phyloP scores from a whole-genome alignment of 2,329 filamentous ascomycete species.

The Mariannaea elegans region DNA sequence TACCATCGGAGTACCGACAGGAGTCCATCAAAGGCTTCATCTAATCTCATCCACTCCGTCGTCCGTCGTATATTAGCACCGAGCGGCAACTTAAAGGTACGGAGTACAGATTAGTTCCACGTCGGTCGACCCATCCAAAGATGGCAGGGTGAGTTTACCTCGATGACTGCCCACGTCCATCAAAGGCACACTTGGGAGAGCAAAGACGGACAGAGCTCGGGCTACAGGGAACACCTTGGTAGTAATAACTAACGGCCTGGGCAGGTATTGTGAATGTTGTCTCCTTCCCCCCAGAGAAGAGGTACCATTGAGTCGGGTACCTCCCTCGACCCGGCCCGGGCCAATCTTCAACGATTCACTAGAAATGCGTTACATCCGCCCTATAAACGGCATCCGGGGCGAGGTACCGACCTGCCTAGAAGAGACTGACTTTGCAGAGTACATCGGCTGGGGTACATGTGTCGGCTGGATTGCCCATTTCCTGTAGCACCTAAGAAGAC shows the following conservation, averaged over 20 bases:
- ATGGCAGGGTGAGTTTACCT: background rate
- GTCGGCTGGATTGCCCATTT: slow-evolving; percentile 2
- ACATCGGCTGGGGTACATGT: slow-evolving; percentile 10
- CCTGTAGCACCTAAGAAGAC: background rate
- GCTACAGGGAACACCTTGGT: background rate
- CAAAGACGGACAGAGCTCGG: slow-evolving; percentile 4
- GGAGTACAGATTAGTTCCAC: background rate
- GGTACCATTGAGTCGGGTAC: slow-evolving; percentile 29
- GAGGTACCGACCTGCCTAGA: slow-evolving; percentile 23
- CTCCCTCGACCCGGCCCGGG: slow-evolving; percentile 27
- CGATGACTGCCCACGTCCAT: background rate
- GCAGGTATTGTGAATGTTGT: slow-evolving; percentile 4
- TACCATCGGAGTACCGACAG: too few species aligned
- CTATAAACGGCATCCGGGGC: slow-evolving; percentile 11
- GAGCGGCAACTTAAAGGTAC: background rate
- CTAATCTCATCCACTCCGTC: slow-evolving; percentile 6
- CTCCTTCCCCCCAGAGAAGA: slow-evolving; percentile 7
- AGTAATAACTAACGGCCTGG: background rate
- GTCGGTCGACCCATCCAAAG: background rate
- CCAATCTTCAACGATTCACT: slow-evolving; percentile 13
- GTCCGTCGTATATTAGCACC: background rate
- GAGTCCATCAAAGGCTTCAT: background rate
- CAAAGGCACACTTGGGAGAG: slow-evolving; percentile 2
- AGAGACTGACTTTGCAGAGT: background rate
- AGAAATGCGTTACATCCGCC: background rate